Conservation (phyloP, 2,329 filamentous ascomycete genomes). For the Coniochaeta prunicola region DNA sequence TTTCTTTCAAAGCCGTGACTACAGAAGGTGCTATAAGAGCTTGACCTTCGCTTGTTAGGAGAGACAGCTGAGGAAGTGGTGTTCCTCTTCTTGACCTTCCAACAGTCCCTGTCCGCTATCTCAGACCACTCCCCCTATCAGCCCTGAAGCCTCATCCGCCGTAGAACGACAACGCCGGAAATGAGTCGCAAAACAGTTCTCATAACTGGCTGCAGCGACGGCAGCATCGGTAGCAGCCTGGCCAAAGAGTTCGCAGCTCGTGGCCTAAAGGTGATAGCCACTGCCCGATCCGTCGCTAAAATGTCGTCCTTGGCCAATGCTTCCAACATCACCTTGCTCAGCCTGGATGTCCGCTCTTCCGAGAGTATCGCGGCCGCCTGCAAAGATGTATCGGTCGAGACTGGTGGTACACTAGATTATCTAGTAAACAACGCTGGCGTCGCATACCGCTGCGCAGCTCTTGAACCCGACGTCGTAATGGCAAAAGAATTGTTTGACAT, state of each 20-base stretch:
- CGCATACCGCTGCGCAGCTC: slow-evolving; percentile 19
- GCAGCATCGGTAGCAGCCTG: slow-evolving; percentile 18
- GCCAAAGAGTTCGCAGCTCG: slow-evolving; percentile 15
- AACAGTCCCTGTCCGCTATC: neutral
- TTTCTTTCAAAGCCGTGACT: neutral
- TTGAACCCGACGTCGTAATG: slow-evolving; percentile 15
- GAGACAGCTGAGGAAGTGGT: neutral
- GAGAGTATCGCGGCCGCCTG: slow-evolving; percentile 14
- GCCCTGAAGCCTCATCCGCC: neutral
- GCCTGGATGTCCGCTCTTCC: slow-evolving; percentile 15
- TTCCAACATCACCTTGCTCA: slow-evolving; percentile 14
- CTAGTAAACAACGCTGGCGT: slow-evolving; percentile 19
- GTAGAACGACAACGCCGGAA: neutral
- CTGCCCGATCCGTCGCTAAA: neutral
- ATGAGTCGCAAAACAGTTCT: slow-evolving; percentile 13
- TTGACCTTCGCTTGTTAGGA: neutral
- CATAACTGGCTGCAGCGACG: slow-evolving; percentile 21
- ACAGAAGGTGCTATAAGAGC: neutral
- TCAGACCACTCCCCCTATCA: neutral
- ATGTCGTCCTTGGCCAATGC: slow-evolving; percentile 9
- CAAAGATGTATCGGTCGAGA: slow-evolving; percentile 12
- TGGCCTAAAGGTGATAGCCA: neutral
- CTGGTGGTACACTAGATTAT: slow-evolving; percentile 15
- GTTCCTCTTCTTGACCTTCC: neutral
- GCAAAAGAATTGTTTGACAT: slow-evolving; percentile 19